Evolutionary conservation across 2,329 filamentous ascomycete genomes (phyloP).

Genomic region (Dothideomycetes sp.): DNA sequence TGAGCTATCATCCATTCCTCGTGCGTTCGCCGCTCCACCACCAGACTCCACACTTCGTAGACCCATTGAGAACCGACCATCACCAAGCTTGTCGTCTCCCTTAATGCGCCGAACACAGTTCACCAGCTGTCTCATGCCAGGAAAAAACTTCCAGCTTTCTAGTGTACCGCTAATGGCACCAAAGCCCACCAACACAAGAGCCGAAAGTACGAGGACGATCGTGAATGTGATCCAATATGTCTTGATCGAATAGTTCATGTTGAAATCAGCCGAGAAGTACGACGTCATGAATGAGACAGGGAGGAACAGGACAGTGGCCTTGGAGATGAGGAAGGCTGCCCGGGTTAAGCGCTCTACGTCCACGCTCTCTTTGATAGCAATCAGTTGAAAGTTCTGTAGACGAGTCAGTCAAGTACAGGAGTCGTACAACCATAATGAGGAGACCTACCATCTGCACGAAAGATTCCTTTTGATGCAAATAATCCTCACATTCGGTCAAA

Average conservation of each 20-base stretch:
- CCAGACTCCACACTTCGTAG: neutral
- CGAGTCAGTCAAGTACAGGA: conserved; percentile 10
- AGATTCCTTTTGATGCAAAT: conserved; percentile 58
- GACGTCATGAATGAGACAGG: conserved; percentile 64
- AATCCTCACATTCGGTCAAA: conserved; percentile 50
- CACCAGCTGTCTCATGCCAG: neutral
- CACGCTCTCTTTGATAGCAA: conserved; percentile 62
- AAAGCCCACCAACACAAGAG: conserved; percentile 47
- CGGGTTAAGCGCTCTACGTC: conserved; percentile 61
- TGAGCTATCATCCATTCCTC: too few relatives aligned
- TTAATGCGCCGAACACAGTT: neutral
- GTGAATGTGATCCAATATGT: conserved; percentile 61
- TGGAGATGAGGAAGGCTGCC: conserved; percentile 61
- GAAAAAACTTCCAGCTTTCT: conserved; percentile 24
- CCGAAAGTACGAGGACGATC: conserved; percentile 49
- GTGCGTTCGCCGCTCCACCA: neutral
- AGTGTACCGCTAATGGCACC: conserved; percentile 46
- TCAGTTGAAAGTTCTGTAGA: conserved; percentile 63
- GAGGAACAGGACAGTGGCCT: conserved; percentile 64
- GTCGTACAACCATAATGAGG: neutral
- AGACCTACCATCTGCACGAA: conserved; percentile 53
- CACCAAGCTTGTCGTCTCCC: neutral
- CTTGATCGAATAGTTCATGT: conserved; percentile 49
- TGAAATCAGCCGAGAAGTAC: conserved; percentile 57
- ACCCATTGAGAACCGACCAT: neutral